These are phyloP conservation scores for Chrysochromulina tobinii DNA, from an alignment of 78 protist species.

Conservation along the genomic window DNA sequence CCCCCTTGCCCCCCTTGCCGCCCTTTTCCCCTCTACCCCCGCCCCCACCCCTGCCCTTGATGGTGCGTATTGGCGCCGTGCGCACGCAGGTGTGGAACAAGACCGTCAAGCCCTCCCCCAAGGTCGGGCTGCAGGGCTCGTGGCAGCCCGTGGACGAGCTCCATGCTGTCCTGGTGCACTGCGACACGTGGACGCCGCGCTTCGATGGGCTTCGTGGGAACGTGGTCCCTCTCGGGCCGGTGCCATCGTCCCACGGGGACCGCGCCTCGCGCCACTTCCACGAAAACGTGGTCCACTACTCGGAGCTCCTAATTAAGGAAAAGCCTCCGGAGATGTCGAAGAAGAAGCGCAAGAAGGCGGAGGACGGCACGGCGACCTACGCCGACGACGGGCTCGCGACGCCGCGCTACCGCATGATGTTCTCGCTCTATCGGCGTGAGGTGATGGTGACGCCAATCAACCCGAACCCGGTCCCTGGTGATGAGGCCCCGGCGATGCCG, in stretches of 20 bases:
- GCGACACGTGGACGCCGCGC: constrained; percentile 10
- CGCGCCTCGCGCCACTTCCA: background rate
- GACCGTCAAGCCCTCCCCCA: background rate
- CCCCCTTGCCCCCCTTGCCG: no score
- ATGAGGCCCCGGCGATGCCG: background rate
- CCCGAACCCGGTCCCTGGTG: no score
- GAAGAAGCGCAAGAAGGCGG: constrained; percentile 22
- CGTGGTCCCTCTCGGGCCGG: background rate
- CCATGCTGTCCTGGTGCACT: constrained; percentile 1
- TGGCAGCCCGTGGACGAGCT: background rate
- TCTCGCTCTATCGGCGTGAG: constrained; percentile 4
- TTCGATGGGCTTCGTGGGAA: background rate
- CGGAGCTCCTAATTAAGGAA: background rate
- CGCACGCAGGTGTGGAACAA: constrained; percentile 25
- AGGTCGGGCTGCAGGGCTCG: background rate
- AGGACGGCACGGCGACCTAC: background rate
- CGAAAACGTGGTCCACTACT: background rate
- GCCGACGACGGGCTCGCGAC: background rate
- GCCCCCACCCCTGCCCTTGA: no score
- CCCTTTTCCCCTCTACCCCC: no score
- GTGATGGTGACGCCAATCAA: background rate
- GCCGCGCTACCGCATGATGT: background rate
- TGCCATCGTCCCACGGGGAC: background rate
- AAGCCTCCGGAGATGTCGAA: background rate
- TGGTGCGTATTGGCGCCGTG: no score